Evolutionary conservation across 2,329 filamentous ascomycete species (phyloP).

Genomic region (Apiospora aurea): DNA sequence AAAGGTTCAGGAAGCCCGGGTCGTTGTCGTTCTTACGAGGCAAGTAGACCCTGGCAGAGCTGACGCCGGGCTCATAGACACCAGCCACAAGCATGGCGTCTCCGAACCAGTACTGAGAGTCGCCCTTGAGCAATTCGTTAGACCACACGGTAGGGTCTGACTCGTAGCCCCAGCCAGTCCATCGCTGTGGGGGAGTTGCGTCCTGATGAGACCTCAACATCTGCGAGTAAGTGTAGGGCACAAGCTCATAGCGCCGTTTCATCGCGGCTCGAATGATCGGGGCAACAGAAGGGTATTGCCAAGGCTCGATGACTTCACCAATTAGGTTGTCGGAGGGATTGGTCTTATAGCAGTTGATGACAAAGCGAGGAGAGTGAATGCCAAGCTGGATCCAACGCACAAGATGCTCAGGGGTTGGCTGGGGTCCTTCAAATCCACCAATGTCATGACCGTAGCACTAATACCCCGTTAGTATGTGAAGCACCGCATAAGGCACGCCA

Average conservation of each 20-base stretch:
- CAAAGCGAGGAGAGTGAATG: conserved; percentile 73
- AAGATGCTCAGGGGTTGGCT: conserved; percentile 73
- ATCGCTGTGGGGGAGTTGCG: conserved; percentile 71
- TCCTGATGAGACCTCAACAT: conserved; percentile 66
- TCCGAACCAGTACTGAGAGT: conserved; percentile 78
- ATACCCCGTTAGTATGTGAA: background rate
- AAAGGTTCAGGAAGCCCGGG: conserved; percentile 68
- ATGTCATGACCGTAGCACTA: conserved; percentile 76
- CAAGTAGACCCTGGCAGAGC: conserved; percentile 65
- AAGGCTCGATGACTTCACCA: conserved; percentile 78
- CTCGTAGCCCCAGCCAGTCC: conserved; percentile 79
- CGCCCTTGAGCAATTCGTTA: conserved; percentile 64
- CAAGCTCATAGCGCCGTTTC: conserved; percentile 73
- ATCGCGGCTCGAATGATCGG: conserved; percentile 69
- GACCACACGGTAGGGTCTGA: conserved; percentile 71
- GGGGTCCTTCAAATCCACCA: conserved; percentile 77
- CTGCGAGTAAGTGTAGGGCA: conserved; percentile 75
- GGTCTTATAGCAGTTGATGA: conserved; percentile 83
- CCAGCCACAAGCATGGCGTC: conserved; percentile 71
- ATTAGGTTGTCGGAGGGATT: conserved; percentile 68
- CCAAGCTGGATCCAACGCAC: conserved; percentile 78
- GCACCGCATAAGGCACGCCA: background rate
- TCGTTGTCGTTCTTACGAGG: conserved; percentile 55
- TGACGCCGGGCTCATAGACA: conserved; percentile 67
- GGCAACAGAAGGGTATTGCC: conserved; percentile 76